Percentiles rank a stretch among this genome's conserved stretches.
Evolutionary conservation across 371 early-diverging fungal genomes (phyloP).

Genomic region (Syncephalis fuscata): DNA sequence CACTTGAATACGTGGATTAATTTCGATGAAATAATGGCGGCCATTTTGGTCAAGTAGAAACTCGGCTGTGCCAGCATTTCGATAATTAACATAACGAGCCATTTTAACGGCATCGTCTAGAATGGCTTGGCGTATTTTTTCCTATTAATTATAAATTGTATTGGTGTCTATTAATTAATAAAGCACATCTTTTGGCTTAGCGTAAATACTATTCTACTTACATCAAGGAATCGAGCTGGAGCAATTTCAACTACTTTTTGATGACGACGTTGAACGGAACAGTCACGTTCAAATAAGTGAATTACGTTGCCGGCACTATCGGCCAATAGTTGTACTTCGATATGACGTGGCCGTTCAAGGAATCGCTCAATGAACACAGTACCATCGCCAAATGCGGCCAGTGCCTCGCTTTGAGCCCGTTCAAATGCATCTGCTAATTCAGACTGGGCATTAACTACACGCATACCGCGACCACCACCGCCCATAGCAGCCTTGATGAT

Average conservation of each 20-base stretch:
- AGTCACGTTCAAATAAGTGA: constrained; percentile 90
- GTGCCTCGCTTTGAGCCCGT: constrained; percentile 76
- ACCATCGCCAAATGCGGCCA: constrained; percentile 86
- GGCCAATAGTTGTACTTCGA: constrained; percentile 92
- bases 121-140: constrained; percentile 54
- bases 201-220: background rate
- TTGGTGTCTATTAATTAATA: too few relatives aligned
- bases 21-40: constrained; percentile 90
- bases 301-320: constrained; percentile 80
- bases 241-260: constrained; percentile 96
- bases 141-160: too few relatives aligned
- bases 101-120: constrained; percentile 81
- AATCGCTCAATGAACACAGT: constrained; percentile 90
- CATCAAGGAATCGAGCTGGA: constrained; percentile 32
- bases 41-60: constrained; percentile 83
- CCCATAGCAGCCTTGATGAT: constrained; percentile 96
- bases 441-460: constrained; percentile 58
- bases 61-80: constrained; percentile 94
- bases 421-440: constrained; percentile 55
- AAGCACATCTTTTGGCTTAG: background rate
- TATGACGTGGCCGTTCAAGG: constrained; percentile 83
- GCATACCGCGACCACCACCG: constrained; percentile 97
- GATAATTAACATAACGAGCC: constrained; percentile 76
- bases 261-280: constrained; percentile 94
- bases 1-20: constrained; percentile 89